These are phyloP conservation scores for Trichoderma harzianum DNA, from an alignment of 2,329 filamentous ascomycete genomes.

Conservation along the genomic window DNA sequence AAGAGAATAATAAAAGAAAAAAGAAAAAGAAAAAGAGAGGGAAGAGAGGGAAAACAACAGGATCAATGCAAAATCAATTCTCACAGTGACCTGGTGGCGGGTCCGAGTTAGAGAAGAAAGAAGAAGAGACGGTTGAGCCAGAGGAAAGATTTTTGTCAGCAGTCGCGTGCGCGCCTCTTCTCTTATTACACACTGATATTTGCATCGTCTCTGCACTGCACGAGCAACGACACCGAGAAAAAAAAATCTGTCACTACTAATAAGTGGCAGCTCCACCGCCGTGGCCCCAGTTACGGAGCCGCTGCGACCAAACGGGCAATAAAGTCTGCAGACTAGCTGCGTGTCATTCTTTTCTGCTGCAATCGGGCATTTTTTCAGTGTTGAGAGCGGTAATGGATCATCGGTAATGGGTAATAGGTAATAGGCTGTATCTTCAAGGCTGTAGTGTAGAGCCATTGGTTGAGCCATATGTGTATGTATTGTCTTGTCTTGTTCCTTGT, in stretches of 20 bases:
- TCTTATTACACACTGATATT: neutral
- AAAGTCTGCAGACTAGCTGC: conserved; percentile 5
- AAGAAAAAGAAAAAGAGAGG: neutral
- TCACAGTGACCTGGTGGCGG: neutral
- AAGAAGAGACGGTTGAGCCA: neutral
- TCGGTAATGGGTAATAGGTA: neutral
- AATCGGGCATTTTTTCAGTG: neutral
- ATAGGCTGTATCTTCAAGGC: neutral
- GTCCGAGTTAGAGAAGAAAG: neutral
- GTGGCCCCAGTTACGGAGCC: conserved; percentile 12
- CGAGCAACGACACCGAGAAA: neutral
- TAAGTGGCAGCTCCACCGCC: conserved; percentile 7
- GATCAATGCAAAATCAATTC: neutral
- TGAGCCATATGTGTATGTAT: neutral
- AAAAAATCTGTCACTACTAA: conserved; percentile 16
- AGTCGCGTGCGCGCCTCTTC: conserved; percentile 11
- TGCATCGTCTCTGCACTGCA: neutral
- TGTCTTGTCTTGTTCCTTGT: neutral
- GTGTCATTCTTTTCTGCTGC: neutral
- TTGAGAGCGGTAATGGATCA: neutral
- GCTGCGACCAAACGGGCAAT: conserved; percentile 18
- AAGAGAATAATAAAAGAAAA: neutral
- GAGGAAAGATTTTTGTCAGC: conserved; percentile 12
- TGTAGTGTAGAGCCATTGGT: neutral
- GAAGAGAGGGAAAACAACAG: neutral